Conservation (phyloP, 805 yeast species). For the Spathaspora girioi region DNA sequence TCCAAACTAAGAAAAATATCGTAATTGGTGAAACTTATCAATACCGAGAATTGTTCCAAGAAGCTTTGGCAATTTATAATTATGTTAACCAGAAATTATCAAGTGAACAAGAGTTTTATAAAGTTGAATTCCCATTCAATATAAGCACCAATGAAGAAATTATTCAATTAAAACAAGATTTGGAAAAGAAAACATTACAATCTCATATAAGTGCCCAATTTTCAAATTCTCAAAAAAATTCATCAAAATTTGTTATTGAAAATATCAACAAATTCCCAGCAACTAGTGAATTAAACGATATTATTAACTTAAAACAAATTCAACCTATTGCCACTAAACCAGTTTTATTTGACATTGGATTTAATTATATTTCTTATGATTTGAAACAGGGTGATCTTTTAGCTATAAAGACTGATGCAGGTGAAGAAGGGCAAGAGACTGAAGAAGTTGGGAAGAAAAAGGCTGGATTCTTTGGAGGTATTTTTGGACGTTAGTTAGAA, state of each 20-base stretch:
- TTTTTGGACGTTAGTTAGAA: slow-evolving; percentile 49
- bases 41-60: slow-evolving; percentile 35
- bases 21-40: slow-evolving; percentile 46
- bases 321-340: slow-evolving; percentile 77
- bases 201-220: slow-evolving; percentile 49
- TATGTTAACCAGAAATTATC: slow-evolving; percentile 19
- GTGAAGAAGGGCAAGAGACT: background rate
- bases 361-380: slow-evolving; percentile 65
- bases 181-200: slow-evolving; percentile 16
- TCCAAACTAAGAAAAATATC: slow-evolving; percentile 39
- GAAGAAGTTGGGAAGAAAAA: slow-evolving; percentile 19
- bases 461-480: slow-evolving; percentile 63
- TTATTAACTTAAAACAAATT: slow-evolving; percentile 28
- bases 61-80: slow-evolving; percentile 43
- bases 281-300: slow-evolving; percentile 13
- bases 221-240: slow-evolving; percentile 15
- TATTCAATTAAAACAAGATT: slow-evolving; percentile 14
- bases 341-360: slow-evolving; percentile 87
- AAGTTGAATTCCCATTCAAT: slow-evolving; percentile 38
- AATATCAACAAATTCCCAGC: slow-evolving; percentile 39
- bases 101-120: slow-evolving; percentile 15
- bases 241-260: slow-evolving; percentile 37
- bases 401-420: background rate
- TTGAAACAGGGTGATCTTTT: slow-evolving; percentile 16
- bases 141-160: slow-evolving; percentile 38